phyloP scores from a whole-genome alignment of 441 rosid species.

The Populus hybrid region DNA sequence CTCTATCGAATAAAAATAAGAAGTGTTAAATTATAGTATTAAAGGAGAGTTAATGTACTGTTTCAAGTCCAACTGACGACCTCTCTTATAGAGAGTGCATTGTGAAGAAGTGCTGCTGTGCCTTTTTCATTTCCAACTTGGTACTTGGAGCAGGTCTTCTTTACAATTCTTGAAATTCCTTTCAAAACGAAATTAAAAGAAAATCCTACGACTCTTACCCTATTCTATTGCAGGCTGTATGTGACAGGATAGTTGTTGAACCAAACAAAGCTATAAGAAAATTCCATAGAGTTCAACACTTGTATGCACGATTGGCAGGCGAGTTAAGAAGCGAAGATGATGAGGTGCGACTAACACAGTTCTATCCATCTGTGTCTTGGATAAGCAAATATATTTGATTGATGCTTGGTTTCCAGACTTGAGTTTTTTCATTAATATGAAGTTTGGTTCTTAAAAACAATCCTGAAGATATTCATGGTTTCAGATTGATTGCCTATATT shows the following conservation, averaged over 20 bases:
- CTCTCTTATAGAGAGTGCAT: neutral
- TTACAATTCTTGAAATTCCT: neutral
- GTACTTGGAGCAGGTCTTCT: neutral
- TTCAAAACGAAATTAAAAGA: neutral
- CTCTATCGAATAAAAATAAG: neutral
- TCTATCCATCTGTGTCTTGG: neutral
- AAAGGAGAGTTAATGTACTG: neutral
- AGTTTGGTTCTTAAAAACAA: neutral
- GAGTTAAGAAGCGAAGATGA: conserved; percentile 69
- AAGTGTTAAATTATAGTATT: neutral
- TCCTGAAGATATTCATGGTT: neutral
- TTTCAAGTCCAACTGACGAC: neutral
- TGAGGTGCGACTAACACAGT: conserved; percentile 44
- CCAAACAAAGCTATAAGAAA: conserved; percentile 77
- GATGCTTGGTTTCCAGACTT: neutral
- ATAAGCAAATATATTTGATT: neutral
- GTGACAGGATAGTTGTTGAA: conserved; percentile 56
- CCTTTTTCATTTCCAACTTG: neutral
- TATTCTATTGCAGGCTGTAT: conserved; percentile 57
- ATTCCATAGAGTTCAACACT: conserved; percentile 82
- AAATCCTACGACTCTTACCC: neutral
- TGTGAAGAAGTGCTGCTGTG: neutral
- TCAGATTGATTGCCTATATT: neutral
- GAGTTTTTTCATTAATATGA: neutral
- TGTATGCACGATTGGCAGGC: conserved; percentile 72